Percentiles rank a stretch among this genome's conserved stretches.
These are phyloP conservation scores for Tricholoma furcatifolium DNA, from an alignment of 768 basidiomycete genomes.

Conservation along the genomic window DNA sequence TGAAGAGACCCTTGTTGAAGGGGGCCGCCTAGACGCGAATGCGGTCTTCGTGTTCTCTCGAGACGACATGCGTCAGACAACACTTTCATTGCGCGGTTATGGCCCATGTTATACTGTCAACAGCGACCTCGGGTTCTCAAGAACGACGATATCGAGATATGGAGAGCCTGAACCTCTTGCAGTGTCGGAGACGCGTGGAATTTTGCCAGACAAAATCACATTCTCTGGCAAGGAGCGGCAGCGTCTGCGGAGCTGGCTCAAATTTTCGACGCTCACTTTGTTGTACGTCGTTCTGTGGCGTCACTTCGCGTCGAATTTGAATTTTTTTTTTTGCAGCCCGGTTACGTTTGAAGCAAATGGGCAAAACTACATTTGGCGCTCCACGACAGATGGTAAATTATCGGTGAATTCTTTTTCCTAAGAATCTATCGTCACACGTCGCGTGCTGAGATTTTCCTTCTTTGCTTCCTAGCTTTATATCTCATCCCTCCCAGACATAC, in stretches of 20 bases:
- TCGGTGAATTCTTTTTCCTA: conserved; percentile 13
- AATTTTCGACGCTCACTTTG: conserved; percentile 17
- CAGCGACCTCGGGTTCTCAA: conserved; percentile 13
- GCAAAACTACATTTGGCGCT: conserved; percentile 21
- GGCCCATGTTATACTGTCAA: conserved; percentile 17
- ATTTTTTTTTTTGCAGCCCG: conserved; percentile 14
- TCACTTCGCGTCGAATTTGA: background rate
- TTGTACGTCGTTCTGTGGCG: conserved; percentile 16
- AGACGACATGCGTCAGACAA: conserved; percentile 19
- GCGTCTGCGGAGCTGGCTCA: conserved; percentile 22
- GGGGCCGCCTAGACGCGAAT: conserved; percentile 13
- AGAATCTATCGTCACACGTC: background rate
- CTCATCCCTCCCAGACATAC: conserved; percentile 3
- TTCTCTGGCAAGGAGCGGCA: conserved; percentile 18
- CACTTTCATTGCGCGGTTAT: conserved; percentile 16
- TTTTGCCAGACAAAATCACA: conserved; percentile 23
- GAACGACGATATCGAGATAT: conserved; percentile 15
- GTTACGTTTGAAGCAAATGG: conserved; percentile 21
- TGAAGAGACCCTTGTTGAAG: conserved; percentile 18
- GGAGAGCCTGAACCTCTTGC: conserved; percentile 18
- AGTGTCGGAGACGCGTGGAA: conserved; percentile 16
- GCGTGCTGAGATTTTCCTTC: background rate
- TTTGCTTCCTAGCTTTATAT: conserved; percentile 1
- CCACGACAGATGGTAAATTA: conserved; percentile 17
- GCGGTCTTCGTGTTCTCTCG: conserved; percentile 15